phyloP scores from a whole-genome alignment of 768 basidiomycete genomes.

The Lactarius deliciosus region DNA sequence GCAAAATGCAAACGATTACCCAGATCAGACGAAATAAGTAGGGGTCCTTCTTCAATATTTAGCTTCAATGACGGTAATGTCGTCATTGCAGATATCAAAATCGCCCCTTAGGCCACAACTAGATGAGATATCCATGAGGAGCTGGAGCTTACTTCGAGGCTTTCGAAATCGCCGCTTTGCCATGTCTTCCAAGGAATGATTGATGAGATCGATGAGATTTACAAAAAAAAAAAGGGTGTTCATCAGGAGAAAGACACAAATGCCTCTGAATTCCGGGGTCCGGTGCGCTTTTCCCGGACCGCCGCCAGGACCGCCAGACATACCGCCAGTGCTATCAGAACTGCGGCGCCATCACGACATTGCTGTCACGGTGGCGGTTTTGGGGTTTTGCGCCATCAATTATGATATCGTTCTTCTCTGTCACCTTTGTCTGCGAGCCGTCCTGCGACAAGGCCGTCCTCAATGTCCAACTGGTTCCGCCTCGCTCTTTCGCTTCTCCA shows the following conservation, averaged over 20 bases:
- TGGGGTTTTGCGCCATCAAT: too few species aligned
- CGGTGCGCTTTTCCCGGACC: too few species aligned
- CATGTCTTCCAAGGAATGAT: not conserved
- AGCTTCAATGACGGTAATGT: not conserved
- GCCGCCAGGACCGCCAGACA: too few species aligned
- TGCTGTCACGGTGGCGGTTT: slow-evolving; percentile 23
- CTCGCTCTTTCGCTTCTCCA: slow-evolving; percentile 28
- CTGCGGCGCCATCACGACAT: too few species aligned
- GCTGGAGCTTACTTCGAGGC: not conserved
- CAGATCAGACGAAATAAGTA: not conserved
- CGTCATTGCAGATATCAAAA: too few species aligned
- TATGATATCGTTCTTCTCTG: too few species aligned
- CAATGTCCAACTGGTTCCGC: slow-evolving; percentile 20
- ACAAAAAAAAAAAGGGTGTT: not conserved
- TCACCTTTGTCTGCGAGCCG: not conserved
- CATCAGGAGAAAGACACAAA: too few species aligned
- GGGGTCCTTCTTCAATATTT: not conserved
- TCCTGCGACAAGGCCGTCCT: not conserved
- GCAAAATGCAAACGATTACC: too few species aligned
- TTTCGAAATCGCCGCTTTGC: not conserved
- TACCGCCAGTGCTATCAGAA: too few species aligned
- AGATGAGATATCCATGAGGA: not conserved
- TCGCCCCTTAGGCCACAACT: not conserved
- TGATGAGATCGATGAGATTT: not conserved
- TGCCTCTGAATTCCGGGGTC: too few species aligned